These are phyloP conservation scores for Phytophthora sansomeana DNA, from an alignment of 352 stramenopile genomes.

Conservation along the genomic window DNA sequence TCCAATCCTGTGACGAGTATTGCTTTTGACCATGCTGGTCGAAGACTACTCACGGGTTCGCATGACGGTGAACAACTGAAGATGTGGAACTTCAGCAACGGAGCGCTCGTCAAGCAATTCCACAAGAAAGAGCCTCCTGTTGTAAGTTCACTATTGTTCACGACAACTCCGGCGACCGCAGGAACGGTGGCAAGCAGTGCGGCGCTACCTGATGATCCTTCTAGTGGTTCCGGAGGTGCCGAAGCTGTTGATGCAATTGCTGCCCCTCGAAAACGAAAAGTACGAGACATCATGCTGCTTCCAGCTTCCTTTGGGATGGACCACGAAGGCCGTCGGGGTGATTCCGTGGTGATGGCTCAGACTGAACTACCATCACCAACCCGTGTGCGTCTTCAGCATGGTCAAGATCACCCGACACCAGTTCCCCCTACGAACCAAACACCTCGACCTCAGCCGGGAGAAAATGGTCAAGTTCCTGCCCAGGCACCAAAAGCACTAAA, in stretches of 20 bases:
- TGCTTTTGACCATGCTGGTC: slow-evolving; percentile 81
- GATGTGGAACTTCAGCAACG: slow-evolving; percentile 93
- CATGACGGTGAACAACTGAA: slow-evolving; percentile 83
- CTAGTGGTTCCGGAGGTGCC: slow-evolving; percentile 1
- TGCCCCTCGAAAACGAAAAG: slow-evolving; percentile 49
- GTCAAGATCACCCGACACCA: slow-evolving; percentile 30
- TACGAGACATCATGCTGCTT: slow-evolving; percentile 70
- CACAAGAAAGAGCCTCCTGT: slow-evolving; percentile 62
- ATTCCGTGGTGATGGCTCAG: slow-evolving; percentile 41
- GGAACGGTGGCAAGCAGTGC: slow-evolving; percentile 29
- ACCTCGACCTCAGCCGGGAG: slow-evolving; percentile 6
- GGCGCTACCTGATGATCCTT: slow-evolving; percentile 16
- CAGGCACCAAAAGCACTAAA: slow-evolving; percentile 16
- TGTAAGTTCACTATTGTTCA: slow-evolving; percentile 34
- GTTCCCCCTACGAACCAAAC: slow-evolving; percentile 10
- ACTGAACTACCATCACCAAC: slow-evolving; percentile 64
- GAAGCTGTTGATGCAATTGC: slow-evolving; percentile 9
- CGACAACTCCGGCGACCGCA: slow-evolving; percentile 28
- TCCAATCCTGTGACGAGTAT: slow-evolving; percentile 81
- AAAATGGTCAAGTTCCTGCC: slow-evolving; percentile 7
- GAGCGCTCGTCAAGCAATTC: slow-evolving; percentile 85
- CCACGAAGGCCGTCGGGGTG: slow-evolving; percentile 52
- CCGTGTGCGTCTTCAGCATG: slow-evolving; percentile 36
- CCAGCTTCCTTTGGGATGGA: slow-evolving; percentile 69
- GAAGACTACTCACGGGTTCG: slow-evolving; percentile 80